Percentiles rank a stretch among this genome's conserved stretches.
These are phyloP conservation scores for Hortiboletus campestris DNA, from an alignment of 768 basidiomycete species.

Conservation along the genomic window DNA sequence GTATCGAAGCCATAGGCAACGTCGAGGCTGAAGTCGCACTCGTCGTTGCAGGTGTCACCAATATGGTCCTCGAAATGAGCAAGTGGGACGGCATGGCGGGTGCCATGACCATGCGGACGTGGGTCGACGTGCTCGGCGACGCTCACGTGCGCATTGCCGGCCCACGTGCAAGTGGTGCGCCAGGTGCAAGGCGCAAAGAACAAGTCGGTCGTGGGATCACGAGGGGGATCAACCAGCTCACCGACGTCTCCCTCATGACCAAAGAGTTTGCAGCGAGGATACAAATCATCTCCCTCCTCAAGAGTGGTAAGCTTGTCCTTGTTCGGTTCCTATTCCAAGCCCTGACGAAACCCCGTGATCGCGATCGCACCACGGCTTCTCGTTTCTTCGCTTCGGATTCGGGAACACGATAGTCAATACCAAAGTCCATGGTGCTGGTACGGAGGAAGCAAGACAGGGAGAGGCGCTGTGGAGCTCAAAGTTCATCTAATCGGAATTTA, in stretches of 20 bases:
- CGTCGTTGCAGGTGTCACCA: conserved; percentile 51
- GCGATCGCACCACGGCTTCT: background rate
- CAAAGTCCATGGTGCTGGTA: conserved; percentile 46
- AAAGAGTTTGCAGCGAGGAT: conserved; percentile 53
- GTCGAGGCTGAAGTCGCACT: conserved; percentile 48
- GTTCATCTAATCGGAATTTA: conserved; percentile 36
- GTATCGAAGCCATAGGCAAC: conserved; percentile 46
- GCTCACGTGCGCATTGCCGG: conserved; percentile 34
- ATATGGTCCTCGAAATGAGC: conserved; percentile 54
- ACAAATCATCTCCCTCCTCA: conserved; percentile 52
- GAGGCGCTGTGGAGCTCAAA: conserved; percentile 55
- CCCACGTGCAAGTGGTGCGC: background rate
- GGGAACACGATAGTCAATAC: conserved; percentile 38
- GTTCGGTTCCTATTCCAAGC: background rate
- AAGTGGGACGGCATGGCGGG: conserved; percentile 57
- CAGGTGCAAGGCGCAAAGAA: conserved; percentile 36
- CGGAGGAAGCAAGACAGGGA: conserved; percentile 48
- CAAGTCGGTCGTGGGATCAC: conserved; percentile 48
- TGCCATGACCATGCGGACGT: conserved; percentile 55
- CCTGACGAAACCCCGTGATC: conserved; percentile 1
- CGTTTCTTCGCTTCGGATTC: background rate
- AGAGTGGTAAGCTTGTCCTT: conserved; percentile 40
- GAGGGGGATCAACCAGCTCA: conserved; percentile 49
- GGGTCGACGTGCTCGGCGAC: conserved; percentile 48
- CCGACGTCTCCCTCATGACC: conserved; percentile 50